Evolutionary conservation across 2,329 filamentous ascomycete species (phyloP).

Genomic region (Aspergillus udagawae): DNA sequence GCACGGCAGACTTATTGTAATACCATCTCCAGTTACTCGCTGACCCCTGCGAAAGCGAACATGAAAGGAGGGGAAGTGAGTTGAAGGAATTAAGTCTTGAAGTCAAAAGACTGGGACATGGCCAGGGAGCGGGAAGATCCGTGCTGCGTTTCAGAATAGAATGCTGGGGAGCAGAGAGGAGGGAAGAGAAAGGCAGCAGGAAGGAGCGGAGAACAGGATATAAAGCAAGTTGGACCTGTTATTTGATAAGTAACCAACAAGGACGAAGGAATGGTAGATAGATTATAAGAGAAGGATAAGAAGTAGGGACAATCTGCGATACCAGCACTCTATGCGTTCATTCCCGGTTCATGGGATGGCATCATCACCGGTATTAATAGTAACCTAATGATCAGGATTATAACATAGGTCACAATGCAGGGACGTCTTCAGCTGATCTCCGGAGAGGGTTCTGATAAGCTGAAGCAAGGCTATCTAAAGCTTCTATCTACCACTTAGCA

Average conservation of each 20-base stretch:
- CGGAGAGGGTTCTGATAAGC: background rate
- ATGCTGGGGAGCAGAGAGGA: slow-evolving; percentile 4
- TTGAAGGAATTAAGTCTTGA: background rate
- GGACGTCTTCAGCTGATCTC: background rate
- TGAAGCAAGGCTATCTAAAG: background rate
- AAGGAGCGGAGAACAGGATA: slow-evolving; percentile 2
- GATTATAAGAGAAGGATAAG: background rate
- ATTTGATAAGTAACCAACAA: background rate
- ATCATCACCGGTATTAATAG: background rate
- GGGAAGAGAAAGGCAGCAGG: slow-evolving; percentile 6
- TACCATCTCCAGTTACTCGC: background rate
- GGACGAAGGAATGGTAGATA: background rate
- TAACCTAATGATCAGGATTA: background rate
- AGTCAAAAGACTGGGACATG: slow-evolving; percentile 12
- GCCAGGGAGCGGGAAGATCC: slow-evolving; percentile 24
- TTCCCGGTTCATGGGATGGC: background rate
- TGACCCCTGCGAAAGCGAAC: background rate
- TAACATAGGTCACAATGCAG: background rate
- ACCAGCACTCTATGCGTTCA: background rate
- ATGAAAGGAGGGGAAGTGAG: background rate
- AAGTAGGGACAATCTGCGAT: background rate
- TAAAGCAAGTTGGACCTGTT: background rate
- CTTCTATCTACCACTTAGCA: background rate
- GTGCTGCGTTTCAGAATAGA: slow-evolving; percentile 32
- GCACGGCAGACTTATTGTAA: background rate